Evolutionary conservation across 805 yeast species (phyloP).

Genomic region (Candida rishiriensis): DNA sequence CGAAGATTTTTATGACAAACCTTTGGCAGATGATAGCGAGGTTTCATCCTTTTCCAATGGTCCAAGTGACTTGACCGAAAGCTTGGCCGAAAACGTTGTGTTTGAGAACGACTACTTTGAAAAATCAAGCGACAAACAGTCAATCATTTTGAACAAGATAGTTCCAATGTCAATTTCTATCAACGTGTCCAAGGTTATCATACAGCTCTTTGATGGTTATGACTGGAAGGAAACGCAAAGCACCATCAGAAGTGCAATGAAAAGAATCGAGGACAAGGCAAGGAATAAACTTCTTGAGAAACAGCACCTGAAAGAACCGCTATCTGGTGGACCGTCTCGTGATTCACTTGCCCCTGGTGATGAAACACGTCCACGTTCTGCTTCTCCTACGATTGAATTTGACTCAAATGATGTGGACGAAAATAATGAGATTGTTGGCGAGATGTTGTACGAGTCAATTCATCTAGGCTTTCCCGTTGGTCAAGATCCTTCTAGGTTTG

Average conservation of each 20-base stretch:
- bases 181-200: constrained; percentile 34
- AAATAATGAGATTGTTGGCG: constrained; percentile 41
- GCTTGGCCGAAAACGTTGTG: constrained; percentile 8
- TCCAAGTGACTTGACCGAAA: constrained; percentile 1
- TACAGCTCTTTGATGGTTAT: constrained; percentile 79
- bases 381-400: constrained; percentile 2
- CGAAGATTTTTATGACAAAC: constrained; percentile 26
- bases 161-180: constrained; percentile 30
- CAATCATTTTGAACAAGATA: constrained; percentile 3
- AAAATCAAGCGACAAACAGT: constrained; percentile 1
- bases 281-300: constrained; percentile 6
- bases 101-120: constrained; percentile 23
- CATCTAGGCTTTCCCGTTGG: constrained; percentile 57
- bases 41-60: constrained; percentile 6
- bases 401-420: constrained; percentile 15
- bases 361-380: background rate
- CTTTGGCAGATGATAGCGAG: constrained; percentile 12
- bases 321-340: background rate
- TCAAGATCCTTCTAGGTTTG: constrained; percentile 40
- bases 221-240: constrained; percentile 83
- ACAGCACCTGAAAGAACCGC: background rate
- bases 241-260: constrained; percentile 61
- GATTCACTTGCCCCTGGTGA: background rate
- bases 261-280: constrained; percentile 51
- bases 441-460: constrained; percentile 73